Percentiles rank a stretch among this genome's conserved stretches.
phyloP scores from a whole-genome alignment of 2,329 filamentous ascomycete genomes.

The Septoria petroselini region DNA sequence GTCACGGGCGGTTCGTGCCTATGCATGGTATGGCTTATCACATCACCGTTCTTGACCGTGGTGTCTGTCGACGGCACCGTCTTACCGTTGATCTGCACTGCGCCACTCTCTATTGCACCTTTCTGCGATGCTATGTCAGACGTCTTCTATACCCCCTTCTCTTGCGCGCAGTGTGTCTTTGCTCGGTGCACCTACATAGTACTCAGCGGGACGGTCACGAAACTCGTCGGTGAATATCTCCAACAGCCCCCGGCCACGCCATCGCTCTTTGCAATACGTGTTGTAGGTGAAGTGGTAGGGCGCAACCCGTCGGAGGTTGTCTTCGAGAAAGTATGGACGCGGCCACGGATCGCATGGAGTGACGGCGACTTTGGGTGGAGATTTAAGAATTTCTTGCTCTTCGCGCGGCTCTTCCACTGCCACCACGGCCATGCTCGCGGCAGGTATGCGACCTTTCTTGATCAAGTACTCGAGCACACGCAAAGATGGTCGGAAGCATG shows the following conservation, averaged over 20 bases:
- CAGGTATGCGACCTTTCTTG: slow-evolving; percentile 42
- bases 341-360: slow-evolving; percentile 60
- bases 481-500: slow-evolving; percentile 42
- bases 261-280: slow-evolving; percentile 89
- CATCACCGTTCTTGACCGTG: slow-evolving; percentile 79
- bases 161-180: slow-evolving; percentile 3
- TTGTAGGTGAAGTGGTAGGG: slow-evolving; percentile 96
- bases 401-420: slow-evolving; percentile 29
- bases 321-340: slow-evolving; percentile 76
- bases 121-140: slow-evolving; percentile 46
- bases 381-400: slow-evolving; percentile 40
- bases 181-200: slow-evolving; percentile 65
- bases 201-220: slow-evolving; percentile 77
- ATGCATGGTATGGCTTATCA: slow-evolving; percentile 90
- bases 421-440: slow-evolving; percentile 32
- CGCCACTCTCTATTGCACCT: slow-evolving; percentile 74
- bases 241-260: slow-evolving; percentile 75
- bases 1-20: slow-evolving; percentile 94
- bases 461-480: slow-evolving; percentile 53
- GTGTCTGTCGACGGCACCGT: slow-evolving; percentile 62
- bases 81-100: slow-evolving; percentile 77
- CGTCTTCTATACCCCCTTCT: slow-evolving; percentile 26
- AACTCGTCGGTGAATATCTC: slow-evolving; percentile 93
- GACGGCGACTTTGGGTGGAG: slow-evolving; percentile 50
- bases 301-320: slow-evolving; percentile 74